These are phyloP conservation scores for Boehmeria nivea DNA, from an alignment of 306 rosid genomes.

Conservation along the genomic window DNA sequence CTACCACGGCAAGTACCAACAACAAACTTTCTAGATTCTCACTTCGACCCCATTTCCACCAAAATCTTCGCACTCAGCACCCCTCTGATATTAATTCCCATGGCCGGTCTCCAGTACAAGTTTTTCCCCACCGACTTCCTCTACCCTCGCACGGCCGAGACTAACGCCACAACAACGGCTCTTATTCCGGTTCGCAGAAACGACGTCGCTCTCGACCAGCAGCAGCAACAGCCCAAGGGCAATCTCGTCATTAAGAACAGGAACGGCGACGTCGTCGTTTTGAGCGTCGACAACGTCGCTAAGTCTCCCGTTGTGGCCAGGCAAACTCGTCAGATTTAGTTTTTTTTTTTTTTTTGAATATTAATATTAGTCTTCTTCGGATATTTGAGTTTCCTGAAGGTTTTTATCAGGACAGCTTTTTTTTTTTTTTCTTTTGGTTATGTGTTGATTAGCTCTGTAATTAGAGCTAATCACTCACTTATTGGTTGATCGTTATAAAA, in stretches of 20 bases:
- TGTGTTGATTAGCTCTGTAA: no score
- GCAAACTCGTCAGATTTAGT: neutral
- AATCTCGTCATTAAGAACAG: neutral
- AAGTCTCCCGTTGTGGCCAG: neutral
- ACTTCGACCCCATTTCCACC: neutral
- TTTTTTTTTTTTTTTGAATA: neutral
- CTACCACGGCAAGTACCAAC: no score
- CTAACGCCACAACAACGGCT: neutral
- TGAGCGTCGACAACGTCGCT: neutral
- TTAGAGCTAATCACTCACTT: no score
- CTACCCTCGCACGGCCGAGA: constrained; percentile 20
- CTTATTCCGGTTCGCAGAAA: neutral
- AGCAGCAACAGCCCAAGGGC: neutral
- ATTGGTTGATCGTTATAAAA: no score
- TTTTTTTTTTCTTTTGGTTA: neutral
- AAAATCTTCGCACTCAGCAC: neutral
- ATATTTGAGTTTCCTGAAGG: neutral
- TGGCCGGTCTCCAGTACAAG: constrained; percentile 25
- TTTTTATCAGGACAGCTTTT: neutral
- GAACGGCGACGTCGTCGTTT: neutral
- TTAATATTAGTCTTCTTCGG: neutral
- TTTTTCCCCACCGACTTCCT: constrained; percentile 20
- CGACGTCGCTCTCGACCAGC: neutral
- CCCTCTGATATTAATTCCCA: neutral
- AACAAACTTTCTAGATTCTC: neutral